Base-by-base conservation (phyloP, 805 yeast species). In the Yarrowia divulgata region DNA sequence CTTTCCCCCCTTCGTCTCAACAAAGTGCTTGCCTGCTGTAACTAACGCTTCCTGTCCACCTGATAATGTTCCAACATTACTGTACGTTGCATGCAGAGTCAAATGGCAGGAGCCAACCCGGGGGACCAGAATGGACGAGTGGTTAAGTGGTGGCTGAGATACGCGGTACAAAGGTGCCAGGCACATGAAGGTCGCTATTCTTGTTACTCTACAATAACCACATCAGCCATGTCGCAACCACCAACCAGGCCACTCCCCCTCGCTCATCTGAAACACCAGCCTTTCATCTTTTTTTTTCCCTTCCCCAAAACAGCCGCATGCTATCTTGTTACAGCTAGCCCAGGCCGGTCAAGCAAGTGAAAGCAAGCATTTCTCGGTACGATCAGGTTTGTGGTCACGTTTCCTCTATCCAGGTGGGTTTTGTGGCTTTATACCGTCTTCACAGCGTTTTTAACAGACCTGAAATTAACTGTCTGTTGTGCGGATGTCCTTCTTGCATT, bases 41-140 rank as follows among this genome's bases (percentile, higher is more conserved):
- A 54, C 60, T 54, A 54, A 54, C 60, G 60, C 60, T 54, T 37
- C 48, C 39, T 57, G 63, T 40, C 63, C 63, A 57, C 63, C 63
- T 57, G 63, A 57, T 57, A 40, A 57, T 57, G 63, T 57, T 42
- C 40, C 48, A 54, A 57, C 29, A 57, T 57, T 40, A n/a, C n/a
- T n/a, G n/a, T n/a, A 57, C 40, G 63, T 57, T 57, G 39, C 46
- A 57, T 57, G 48, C 37, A 57, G 40, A 57, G 63, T 23, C 63
- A 57, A 57, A 57, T 40, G 48, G n/a, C 48, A 57, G 48, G 63
- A 42, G 43, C 63, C 37, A 40, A 57, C 39, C 48, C 60, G 48
- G 63, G 63, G 4, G 29, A 23, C 29, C 29, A 23, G 29, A 23
- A 23, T 23, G 29, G 29, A 23, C 29, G 29, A 23, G 29, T 23